Base-by-base conservation (phyloP, 495 filamentous ascomycete genomes). In the Neurospora sp. region DNA sequence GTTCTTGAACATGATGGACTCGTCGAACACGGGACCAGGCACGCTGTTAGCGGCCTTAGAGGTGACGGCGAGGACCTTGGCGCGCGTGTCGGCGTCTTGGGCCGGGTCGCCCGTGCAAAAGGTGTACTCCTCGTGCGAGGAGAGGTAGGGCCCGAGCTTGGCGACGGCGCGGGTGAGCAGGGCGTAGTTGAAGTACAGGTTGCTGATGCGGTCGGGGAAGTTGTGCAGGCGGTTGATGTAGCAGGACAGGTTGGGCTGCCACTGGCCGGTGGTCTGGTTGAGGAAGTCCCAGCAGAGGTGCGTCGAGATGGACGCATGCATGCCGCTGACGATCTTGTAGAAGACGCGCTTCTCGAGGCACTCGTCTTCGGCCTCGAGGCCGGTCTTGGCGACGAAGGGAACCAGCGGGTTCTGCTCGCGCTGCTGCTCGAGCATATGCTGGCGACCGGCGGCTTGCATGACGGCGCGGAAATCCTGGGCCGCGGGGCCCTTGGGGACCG, bases 141-240 rank as follows among this genome's bases (percentile, higher is more conserved):
- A 73, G 23, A 98, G 85, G 77, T 96, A 91, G 37, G 92, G 92
- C 31, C 90, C 92, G n/a, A 98, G 89, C 82, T 99, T 99, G 27
- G 91, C 90, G 71, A 97, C 86, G 23, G 96, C 96, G 75, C 96
- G 93, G 9, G 94, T 89, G 27, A 99, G 86, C 39, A 99, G 87
- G 0, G 96, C 96, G 80, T 97, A 99, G 86, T 99, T 97, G 86
- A 99, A 99, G 84, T 98, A 99, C 73, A 98, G 88, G 81, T 99
- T 99, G 72, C 95, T 95, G 78, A 98, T 91, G 71, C 94, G 92
- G 75, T 99, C 96, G 0, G 95, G 94, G 77, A 93, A 89, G 9
- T 86, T 85, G 78, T 96, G 91, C 20, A 99, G 88, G 14, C 96
- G 91, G 23, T 90, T 85, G 79, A 92, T 89, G 87, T 96, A 99